phyloP scores from a whole-genome alignment of 2,329 filamentous ascomycete genomes.

The Colletotrichum zoysiae region DNA sequence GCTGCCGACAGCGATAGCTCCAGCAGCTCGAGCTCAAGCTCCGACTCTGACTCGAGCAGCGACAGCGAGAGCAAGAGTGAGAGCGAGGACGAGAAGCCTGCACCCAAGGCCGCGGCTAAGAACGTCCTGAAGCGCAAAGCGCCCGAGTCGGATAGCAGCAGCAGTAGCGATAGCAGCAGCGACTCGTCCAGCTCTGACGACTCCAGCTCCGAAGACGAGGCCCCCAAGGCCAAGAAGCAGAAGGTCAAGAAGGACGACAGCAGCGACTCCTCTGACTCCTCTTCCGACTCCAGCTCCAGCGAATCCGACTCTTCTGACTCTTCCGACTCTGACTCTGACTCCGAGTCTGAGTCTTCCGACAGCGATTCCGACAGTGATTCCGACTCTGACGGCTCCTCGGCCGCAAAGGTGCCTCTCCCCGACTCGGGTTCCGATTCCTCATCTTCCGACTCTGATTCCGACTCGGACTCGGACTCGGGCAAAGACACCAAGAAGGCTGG shows the following conservation, averaged over 20 bases:
- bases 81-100: conserved; percentile 28
- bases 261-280: conserved; percentile 53
- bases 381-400: conserved; percentile 51
- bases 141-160: conserved; percentile 45
- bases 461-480: conserved; percentile 46
- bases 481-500: conserved; percentile 42
- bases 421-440: conserved; percentile 56
- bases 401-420: conserved; percentile 57
- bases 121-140: conserved; percentile 58
- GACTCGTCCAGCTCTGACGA: conserved; percentile 49
- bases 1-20: conserved; percentile 50
- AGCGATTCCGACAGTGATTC: conserved; percentile 47
- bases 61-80: conserved; percentile 40
- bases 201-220: conserved; percentile 61
- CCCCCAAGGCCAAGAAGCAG: conserved; percentile 65
- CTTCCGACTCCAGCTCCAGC: conserved; percentile 50
- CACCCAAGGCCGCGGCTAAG: conserved; percentile 42
- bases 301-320: conserved; percentile 41
- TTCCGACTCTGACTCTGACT: conserved; percentile 48
- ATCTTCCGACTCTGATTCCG: conserved; percentile 44
- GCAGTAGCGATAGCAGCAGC: conserved; percentile 47
- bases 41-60: conserved; percentile 50
- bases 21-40: conserved; percentile 53
- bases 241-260: conserved; percentile 55
- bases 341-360: conserved; percentile 44